Conservation (phyloP, 2,329 filamentous ascomycete species). For the Microdochium paspali region DNA sequence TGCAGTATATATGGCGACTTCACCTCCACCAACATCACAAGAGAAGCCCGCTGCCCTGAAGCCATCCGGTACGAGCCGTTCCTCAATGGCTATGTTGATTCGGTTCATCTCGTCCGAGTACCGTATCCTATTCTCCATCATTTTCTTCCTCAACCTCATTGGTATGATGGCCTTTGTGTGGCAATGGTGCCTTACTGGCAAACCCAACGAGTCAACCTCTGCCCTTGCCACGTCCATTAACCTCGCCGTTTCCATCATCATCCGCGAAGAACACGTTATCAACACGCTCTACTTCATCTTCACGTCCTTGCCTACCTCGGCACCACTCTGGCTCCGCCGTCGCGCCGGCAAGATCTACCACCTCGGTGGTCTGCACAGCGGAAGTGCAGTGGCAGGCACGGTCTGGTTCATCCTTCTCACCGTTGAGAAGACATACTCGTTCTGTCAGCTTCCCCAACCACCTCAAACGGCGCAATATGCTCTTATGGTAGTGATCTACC, state of each 20-base stretch:
- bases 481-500: constrained; percentile 31
- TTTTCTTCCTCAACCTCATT: constrained; percentile 22
- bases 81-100: not conserved
- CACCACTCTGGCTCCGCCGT: constrained; percentile 32
- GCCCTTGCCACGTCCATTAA: constrained; percentile 16
- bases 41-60: not conserved
- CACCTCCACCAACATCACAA: not conserved
- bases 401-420: constrained; percentile 34
- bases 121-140: constrained; percentile 23
- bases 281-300: constrained; percentile 33
- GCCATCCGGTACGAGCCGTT: not conserved
- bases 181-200: constrained; percentile 1
- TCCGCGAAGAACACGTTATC: constrained; percentile 37
- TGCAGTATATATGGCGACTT: not conserved
- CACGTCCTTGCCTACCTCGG: constrained; percentile 29
- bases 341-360: constrained; percentile 40
- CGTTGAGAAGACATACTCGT: constrained; percentile 17
- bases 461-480: constrained; percentile 16
- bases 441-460: constrained; percentile 4
- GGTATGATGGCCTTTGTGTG: constrained; percentile 6
- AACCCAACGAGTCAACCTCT: constrained; percentile 3
- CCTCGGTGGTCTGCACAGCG: constrained; percentile 43
- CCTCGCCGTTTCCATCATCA: constrained; percentile 29
- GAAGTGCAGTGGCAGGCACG: constrained; percentile 35
- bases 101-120: constrained; percentile 10